Conservation (phyloP, 371 early-diverging fungal species). For the Mucor velutinosus region DNA sequence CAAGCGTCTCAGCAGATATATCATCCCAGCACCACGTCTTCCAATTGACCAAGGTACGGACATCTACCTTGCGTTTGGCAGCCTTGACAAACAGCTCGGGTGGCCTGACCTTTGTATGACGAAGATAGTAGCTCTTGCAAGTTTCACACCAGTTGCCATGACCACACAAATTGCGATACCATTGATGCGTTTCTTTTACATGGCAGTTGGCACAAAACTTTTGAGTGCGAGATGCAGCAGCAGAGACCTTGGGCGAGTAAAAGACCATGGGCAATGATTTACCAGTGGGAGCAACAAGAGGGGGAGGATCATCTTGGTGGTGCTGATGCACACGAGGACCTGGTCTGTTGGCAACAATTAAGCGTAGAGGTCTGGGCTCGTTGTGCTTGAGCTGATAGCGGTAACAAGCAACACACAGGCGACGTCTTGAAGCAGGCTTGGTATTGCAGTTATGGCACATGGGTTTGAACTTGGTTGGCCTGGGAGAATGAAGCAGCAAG, state of each 20-base stretch:
- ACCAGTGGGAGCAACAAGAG: not conserved
- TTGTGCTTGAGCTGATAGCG: conserved; percentile 44
- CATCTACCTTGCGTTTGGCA: conserved; percentile 49
- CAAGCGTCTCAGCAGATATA: conserved; percentile 17
- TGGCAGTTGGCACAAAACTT: conserved; percentile 49
- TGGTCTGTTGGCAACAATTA: conserved; percentile 44
- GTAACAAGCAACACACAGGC: conserved; percentile 47
- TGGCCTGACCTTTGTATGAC: conserved; percentile 44
- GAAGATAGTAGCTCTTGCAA: conserved; percentile 50
- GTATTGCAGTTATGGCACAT: conserved; percentile 47
- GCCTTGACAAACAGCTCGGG: conserved; percentile 49
- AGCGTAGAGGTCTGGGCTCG: conserved; percentile 38
- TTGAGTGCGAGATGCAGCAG: not conserved
- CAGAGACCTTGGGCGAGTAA: conserved; percentile 9
- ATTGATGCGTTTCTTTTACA: conserved; percentile 51
- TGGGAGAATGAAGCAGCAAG: conserved; percentile 33
- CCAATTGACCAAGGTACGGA: conserved; percentile 42
- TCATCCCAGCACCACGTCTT: conserved; percentile 31
- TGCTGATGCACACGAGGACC: conserved; percentile 23
- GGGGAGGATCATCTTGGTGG: not conserved
- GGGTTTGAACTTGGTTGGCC: conserved; percentile 44
- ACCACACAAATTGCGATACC: conserved; percentile 52
- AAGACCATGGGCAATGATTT: conserved; percentile 14
- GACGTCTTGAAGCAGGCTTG: conserved; percentile 46
- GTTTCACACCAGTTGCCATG: conserved; percentile 55